Evolutionary conservation across 768 basidiomycete genomes (phyloP).

Genomic region (Mrakia frigida): DNA sequence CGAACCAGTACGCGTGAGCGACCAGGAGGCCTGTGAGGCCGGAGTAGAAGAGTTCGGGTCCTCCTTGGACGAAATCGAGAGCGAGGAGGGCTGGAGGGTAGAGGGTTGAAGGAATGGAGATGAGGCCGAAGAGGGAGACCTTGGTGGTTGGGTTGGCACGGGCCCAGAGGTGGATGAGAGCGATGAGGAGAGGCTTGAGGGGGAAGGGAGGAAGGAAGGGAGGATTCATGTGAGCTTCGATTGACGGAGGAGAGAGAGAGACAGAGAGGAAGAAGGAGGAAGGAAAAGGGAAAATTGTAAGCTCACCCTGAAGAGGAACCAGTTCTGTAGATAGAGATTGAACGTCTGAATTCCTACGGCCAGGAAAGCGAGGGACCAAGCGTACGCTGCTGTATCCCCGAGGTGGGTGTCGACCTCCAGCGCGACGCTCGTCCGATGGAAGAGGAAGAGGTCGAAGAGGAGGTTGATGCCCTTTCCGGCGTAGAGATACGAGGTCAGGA

Average conservation of each 20-base stretch:
- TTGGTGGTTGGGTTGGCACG: slow-evolving; percentile 39
- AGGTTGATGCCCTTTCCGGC: slow-evolving; percentile 24
- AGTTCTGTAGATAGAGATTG: slow-evolving; percentile 18
- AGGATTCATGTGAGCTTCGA: no score
- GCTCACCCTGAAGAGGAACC: slow-evolving; percentile 24
- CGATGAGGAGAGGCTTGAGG: slow-evolving; percentile 21
- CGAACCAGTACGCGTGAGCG: slow-evolving; percentile 71
- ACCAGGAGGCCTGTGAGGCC: slow-evolving; percentile 65
- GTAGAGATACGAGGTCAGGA: slow-evolving; percentile 23
- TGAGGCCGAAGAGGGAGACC: slow-evolving; percentile 71
- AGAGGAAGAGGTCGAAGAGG: slow-evolving; percentile 29
- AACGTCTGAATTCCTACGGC: slow-evolving; percentile 9
- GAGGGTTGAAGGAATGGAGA: slow-evolving; percentile 60
- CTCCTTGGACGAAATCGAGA: slow-evolving; percentile 62
- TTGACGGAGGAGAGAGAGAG: no score
- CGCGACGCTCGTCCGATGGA: slow-evolving; percentile 19
- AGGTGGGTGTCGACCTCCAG: slow-evolving; percentile 30
- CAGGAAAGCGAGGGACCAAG: slow-evolving; percentile 24
- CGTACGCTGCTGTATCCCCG: slow-evolving; percentile 18
- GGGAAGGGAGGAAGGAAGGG: background rate
- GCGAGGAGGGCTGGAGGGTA: slow-evolving; percentile 68
- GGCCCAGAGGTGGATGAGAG: slow-evolving; percentile 28
- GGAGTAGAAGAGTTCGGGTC: slow-evolving; percentile 52
- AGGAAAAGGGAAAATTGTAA: no score
- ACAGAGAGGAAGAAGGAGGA: background rate